Evolutionary conservation across 192 early-diverging fungal species (phyloP), one percentile per base, ranked within the genome.

Genomic region (Backusella liffmaniae): DNA sequence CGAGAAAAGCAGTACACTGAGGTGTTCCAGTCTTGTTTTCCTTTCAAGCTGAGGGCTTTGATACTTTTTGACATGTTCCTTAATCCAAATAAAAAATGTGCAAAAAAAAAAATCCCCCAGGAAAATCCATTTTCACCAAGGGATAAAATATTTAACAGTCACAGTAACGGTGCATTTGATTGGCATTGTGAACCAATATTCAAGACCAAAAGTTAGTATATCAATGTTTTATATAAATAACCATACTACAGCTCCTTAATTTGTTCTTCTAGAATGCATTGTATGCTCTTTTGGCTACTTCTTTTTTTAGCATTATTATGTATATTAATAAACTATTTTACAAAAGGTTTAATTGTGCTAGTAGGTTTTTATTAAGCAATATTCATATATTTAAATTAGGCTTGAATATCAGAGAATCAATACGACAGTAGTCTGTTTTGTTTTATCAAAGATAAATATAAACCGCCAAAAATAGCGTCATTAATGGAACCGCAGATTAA

Each of bases 11-110:
- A 71, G 39, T 77, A 83, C 16, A 83, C 73, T 2, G 73, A 77
- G 5, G 78, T 83, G 32, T 79, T 73, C 82, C 82, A 83, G 73
- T 83, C 79, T 67, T 83, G 82, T 49, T 79, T 79, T 21, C 76
- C 73, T 62, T 80, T 80, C 12, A 83, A 66, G 44, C 78, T 73
- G 30, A 83, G 72, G 23, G 82, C 82, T 72, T 78, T 78, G 69
- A 80, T 73, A 49, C 78, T 80, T 72, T 83, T 83, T 39, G 78
- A 79, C 82, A 83, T 83, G 56, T 70, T 62, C 56, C 10, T 29
- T 62, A 62, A 29, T 62, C 16, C 46, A 49, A 56, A 8, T 53
- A 16, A 62, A 62, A 62, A 59, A 62, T 62, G 56, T 62, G 9
- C 56, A 62, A 62, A 62, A 62, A 62, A 53, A 62, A 62, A 29